These are phyloP conservation scores for Cephaloascus albidus DNA, from an alignment of 805 yeast species.

Conservation along the genomic window DNA sequence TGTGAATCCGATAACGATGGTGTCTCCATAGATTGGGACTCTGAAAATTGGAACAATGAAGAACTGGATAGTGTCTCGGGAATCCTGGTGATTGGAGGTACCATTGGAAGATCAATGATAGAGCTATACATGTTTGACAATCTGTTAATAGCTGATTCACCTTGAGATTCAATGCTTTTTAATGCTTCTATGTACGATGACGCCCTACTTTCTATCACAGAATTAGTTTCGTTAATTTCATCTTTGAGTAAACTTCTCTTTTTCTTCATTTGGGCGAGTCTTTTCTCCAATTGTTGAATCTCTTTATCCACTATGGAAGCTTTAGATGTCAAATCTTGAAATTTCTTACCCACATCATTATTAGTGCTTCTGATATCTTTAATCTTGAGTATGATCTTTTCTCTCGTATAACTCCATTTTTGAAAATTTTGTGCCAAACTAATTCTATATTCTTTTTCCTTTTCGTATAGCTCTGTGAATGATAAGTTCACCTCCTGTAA, in stretches of 20 bases:
- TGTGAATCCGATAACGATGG: background rate
- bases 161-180: constrained; percentile 25
- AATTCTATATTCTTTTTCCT: constrained; percentile 21
- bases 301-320: constrained; percentile 22
- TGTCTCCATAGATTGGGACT: background rate
- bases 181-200: constrained; percentile 34
- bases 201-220: constrained; percentile 38
- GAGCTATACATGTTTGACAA: constrained; percentile 16
- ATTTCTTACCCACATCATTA: constrained; percentile 32
- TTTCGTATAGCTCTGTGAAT: constrained; percentile 33
- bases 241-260: constrained; percentile 21
- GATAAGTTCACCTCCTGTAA: constrained; percentile 33
- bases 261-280: constrained; percentile 18
- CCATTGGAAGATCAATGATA: background rate
- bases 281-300: constrained; percentile 25
- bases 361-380: constrained; percentile 26
- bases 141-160: constrained; percentile 19
- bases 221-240: constrained; percentile 37
- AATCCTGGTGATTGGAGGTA: background rate
- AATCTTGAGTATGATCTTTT: constrained; percentile 21
- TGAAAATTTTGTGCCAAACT: constrained; percentile 18
- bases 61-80: background rate
- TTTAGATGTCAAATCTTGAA: constrained; percentile 22
- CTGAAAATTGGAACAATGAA: background rate
- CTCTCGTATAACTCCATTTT: constrained; percentile 30